Evolutionary conservation across 1,284 basidiomycete species (phyloP), one percentile per base, ranked within the genome.

Genomic region (Boletus semigastroideus): DNA sequence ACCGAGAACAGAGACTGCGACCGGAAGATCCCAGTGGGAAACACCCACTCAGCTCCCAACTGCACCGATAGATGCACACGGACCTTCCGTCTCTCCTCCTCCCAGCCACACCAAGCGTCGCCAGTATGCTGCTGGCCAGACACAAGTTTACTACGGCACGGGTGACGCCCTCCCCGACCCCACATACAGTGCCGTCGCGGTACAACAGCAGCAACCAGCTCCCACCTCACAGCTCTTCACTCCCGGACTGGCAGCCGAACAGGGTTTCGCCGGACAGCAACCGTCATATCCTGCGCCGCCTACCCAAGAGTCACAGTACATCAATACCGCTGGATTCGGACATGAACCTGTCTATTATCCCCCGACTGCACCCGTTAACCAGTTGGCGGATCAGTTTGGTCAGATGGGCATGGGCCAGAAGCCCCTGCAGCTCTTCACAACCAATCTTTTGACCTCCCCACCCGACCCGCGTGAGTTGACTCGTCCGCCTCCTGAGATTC

Each of bases 81-180:
- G 70, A 0, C 68, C 76, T 1, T 63, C 73, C 16, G 72, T 59
- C 22, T 74, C 74, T 25, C 77, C 74, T 39, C 68, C 60, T 52
- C 76, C 73, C 36, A 53, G 52, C 25, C 64, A 76, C 53, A 13
- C 73, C 25, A 93, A 91, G 74, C 83, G 92, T 60, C 85, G 93
- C 46, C 92, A 94, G 70, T 96, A 96, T 71, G 93, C 94, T 44
- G 84, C 90, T 7, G 91, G 89, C 12, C 90, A 94, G 71, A 92
- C 90, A 3, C 89, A 94, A 65, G 87, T 83, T 3, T 94, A 94
- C 70, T 90, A 90, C 59, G 86, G 87, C 31, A 67, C 74, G 19
- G 67, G 71, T 2, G 77, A 79, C 33, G 63, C 64, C 12, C 58
- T 73, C 44, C 64, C 69, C 27, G 78, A 80, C 34, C 72, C 78